Evolutionary conservation across 371 early-diverging fungal species (phyloP), one percentile per base, ranked within the genome.

Genomic region (Mucor lusitanicus): DNA sequence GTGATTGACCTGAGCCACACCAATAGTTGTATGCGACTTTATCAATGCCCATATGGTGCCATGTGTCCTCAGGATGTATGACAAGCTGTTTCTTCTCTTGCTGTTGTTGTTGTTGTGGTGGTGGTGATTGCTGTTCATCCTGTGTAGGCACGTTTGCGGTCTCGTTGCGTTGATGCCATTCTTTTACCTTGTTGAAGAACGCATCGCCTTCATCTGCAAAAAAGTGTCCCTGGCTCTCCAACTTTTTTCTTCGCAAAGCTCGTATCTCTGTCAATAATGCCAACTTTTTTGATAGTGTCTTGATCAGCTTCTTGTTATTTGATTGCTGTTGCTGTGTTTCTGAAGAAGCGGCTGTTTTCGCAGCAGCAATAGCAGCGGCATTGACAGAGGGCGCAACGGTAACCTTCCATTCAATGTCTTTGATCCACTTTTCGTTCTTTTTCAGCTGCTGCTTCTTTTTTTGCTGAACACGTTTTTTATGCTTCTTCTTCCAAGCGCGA

Each of bases 191-290:
- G n/a, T 81, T 68, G 35, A 74, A 85, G 48, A 82, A 85, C 17
- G 74, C 74, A 44, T 82, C 71, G 5, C 80, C 85, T 56, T 79
- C 76, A 11, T 82, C 85, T 1, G 82, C 75, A 63, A 83, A 85
- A 67, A 82, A 85, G 62, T 82, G 85, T 2, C 84, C 85, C 40
- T 71, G 40, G 32, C 63, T 42, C 40, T 72, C 64, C 15, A 72
- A 35, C 50, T 67, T 61, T 61, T 70, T 67, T 27, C 71, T 61
- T 4, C 71, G 53, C 12, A 74, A 40, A 12, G 40, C 9, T 37
- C 62, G 48, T 64, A 66, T 58, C 17, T 55, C 59, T 6, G 60
- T 68, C 35, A 69, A 40, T 65, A 57, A 61, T 27, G 54, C 28
- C 28, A 66, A 8, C 3, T 59, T 35, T 40, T 58, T 40, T n/a